phyloP scores from a whole-genome alignment of 1,284 basidiomycete genomes.

The Waitea zeae region DNA sequence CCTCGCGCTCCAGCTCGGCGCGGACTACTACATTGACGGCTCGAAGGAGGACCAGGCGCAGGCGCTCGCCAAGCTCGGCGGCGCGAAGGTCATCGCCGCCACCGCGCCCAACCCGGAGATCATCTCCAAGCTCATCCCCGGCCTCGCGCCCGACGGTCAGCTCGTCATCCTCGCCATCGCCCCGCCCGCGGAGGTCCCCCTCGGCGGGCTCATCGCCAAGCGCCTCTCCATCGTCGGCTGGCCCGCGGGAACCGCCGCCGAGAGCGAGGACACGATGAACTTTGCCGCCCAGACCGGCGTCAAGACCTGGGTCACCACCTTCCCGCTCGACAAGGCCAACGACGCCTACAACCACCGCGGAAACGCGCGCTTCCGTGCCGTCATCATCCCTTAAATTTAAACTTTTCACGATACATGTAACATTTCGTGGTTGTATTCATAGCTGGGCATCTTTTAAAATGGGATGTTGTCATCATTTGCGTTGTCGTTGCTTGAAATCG shows the following conservation, averaged over 20 bases:
- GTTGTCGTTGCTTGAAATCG: too few species aligned
- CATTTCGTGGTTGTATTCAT: too few species aligned
- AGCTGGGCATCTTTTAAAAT: too few species aligned
- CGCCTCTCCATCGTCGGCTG: conserved; percentile 11
- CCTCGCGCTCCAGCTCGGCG: conserved; percentile 9
- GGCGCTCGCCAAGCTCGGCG: conserved; percentile 18
- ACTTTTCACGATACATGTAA: too few species aligned
- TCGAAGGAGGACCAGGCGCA: conserved; percentile 10
- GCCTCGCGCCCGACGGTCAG: conserved; percentile 15
- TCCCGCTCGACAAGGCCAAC: conserved; percentile 12
- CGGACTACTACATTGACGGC: conserved; percentile 9
- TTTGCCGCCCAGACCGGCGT: conserved; percentile 10
- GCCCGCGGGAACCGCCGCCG: conserved; percentile 11
- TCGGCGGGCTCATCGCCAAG: conserved; percentile 8
- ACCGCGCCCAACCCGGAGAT: conserved; percentile 16
- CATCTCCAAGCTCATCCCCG: conserved; percentile 13
- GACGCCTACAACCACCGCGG: conserved; percentile 10
- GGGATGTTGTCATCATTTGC: too few species aligned
- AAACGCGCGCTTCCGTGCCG: conserved; percentile 13
- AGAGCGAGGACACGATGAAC: conserved; percentile 10
- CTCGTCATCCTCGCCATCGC: conserved; percentile 12
- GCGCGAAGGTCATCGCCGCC: conserved; percentile 15
- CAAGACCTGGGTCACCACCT: conserved; percentile 11
- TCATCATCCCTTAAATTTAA: conserved; percentile 14
- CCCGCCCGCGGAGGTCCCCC: conserved; percentile 6